These are phyloP conservation scores for Aspergillus sergii DNA, from an alignment of 2,329 filamentous ascomycete species.

Conservation along the genomic window DNA sequence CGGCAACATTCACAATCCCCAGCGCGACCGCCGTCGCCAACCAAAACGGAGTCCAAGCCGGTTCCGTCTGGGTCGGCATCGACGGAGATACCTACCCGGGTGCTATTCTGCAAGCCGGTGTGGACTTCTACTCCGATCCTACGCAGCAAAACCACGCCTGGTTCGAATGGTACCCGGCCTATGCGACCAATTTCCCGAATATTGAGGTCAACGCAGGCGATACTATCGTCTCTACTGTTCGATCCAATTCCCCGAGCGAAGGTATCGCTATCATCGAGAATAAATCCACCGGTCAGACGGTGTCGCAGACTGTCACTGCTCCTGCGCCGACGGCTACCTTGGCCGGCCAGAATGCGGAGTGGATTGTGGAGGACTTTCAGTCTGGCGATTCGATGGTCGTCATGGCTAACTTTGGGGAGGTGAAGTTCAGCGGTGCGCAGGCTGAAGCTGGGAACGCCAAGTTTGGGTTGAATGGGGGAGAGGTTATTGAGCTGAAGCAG, in stretches of 20 bases:
- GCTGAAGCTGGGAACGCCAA: conserved; percentile 25
- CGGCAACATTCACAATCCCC: conserved; percentile 55
- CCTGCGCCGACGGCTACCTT: conserved; percentile 46
- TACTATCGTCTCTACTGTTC: conserved; percentile 44
- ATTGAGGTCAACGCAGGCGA: conserved; percentile 52
- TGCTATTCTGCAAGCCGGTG: conserved; percentile 60
- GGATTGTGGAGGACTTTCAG: conserved; percentile 63
- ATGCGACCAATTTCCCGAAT: conserved; percentile 55
- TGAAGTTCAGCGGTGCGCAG: conserved; percentile 41
- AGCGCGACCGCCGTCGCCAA: conserved; percentile 46
- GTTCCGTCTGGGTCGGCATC: conserved; percentile 63
- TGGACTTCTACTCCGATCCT: conserved; percentile 58
- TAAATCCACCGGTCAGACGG: conserved; percentile 53
- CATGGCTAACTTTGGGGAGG: conserved; percentile 52
- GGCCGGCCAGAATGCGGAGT: conserved; percentile 62
- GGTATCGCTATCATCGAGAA: conserved; percentile 57
- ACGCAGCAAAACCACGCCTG: conserved; percentile 56
- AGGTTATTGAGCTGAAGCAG: conserved; percentile 53
- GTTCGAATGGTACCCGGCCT: conserved; percentile 65
- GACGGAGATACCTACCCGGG: conserved; percentile 60
- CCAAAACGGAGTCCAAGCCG: conserved; percentile 46
- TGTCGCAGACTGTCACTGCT: conserved; percentile 54
- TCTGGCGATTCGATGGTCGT: conserved; percentile 42
- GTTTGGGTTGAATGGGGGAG: conserved; percentile 40
- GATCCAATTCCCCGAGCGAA: conserved; percentile 41